These are phyloP conservation scores for Pinguiococcus pyrenoidosus DNA, from an alignment of 108 stramenopile species.

Conservation along the genomic window DNA sequence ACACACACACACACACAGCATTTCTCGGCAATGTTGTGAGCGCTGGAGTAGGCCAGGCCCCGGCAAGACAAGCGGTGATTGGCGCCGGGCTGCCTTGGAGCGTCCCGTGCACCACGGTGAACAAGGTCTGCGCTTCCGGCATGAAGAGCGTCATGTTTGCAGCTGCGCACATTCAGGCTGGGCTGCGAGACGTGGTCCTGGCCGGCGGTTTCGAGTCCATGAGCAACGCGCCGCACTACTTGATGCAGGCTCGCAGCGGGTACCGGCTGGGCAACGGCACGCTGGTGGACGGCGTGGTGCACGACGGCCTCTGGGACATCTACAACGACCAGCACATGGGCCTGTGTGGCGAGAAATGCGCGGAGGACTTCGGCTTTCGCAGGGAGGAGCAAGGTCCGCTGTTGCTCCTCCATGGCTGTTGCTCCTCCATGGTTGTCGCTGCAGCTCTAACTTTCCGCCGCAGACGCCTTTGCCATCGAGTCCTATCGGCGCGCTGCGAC, in stretches of 20 bases:
- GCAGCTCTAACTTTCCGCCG: no score
- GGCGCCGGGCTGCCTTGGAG: slow-evolving; percentile 39
- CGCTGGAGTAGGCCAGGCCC: slow-evolving; percentile 90
- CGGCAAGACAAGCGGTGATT: slow-evolving; percentile 46
- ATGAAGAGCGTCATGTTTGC: slow-evolving; percentile 64
- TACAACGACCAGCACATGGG: slow-evolving; percentile 97
- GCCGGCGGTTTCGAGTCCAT: slow-evolving; percentile 94
- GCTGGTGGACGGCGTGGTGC: slow-evolving; percentile 61
- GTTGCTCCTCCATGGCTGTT: no score
- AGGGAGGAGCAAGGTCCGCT: no score
- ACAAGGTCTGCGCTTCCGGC: slow-evolving; percentile 93
- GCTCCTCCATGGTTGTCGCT: no score
- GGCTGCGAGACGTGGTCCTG: slow-evolving; percentile 43
- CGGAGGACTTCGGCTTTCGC: slow-evolving; percentile 39
- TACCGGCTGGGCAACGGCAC: slow-evolving; percentile 42
- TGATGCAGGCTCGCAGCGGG: slow-evolving; percentile 42
- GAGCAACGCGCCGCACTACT: slow-evolving; percentile 87
- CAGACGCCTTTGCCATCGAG: slow-evolving; percentile 59
- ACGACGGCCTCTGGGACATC: slow-evolving; percentile 88
- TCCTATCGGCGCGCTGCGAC: slow-evolving; percentile 71
- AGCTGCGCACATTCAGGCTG: slow-evolving; percentile 20
- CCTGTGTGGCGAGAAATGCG: slow-evolving; percentile 80
- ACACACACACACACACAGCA: no score
- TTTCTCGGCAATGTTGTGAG: slow-evolving; percentile 87
- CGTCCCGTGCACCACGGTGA: slow-evolving; percentile 51